Conservation (phyloP, 257 asterid species). For the Solanum pimpinellifolium region DNA sequence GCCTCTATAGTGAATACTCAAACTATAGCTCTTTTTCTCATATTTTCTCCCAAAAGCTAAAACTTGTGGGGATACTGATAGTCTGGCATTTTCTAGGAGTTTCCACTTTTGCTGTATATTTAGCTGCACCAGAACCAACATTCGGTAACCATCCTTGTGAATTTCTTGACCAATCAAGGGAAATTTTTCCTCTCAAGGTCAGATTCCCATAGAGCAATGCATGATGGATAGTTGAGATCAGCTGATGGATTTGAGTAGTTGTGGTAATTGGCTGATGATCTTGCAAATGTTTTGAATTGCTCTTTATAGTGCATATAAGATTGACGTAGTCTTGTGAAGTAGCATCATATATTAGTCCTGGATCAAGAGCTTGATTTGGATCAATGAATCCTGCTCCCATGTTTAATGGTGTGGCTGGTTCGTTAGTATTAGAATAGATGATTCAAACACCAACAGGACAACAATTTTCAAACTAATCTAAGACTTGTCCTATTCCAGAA, state of each 20-base stretch:
- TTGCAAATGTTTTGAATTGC: not conserved
- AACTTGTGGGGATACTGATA: too few species aligned
- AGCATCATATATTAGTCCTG: not conserved
- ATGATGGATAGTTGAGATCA: constrained; percentile 12
- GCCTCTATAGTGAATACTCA: not conserved
- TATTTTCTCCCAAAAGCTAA: not conserved
- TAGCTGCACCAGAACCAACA: too few species aligned
- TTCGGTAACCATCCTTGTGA: too few species aligned
- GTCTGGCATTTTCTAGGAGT: too few species aligned
- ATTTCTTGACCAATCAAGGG: too few species aligned
- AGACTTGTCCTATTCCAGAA: too few species aligned
- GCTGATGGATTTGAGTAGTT: not conserved
- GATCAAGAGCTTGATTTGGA: not conserved
- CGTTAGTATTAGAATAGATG: too few species aligned
- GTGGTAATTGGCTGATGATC: not conserved
- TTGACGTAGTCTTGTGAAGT: not conserved
- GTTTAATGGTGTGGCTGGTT: too few species aligned
- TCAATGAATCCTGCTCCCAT: not conserved
- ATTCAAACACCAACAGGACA: too few species aligned
- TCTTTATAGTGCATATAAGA: not conserved
- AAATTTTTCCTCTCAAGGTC: not conserved
- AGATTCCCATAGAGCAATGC: not conserved
- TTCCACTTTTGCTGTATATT: too few species aligned
- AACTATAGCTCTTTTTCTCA: not conserved
- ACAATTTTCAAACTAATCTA: too few species aligned